These are phyloP conservation scores for Physocladia obscura DNA, from an alignment of 192 early-diverging fungal genomes.

Conservation along the genomic window DNA sequence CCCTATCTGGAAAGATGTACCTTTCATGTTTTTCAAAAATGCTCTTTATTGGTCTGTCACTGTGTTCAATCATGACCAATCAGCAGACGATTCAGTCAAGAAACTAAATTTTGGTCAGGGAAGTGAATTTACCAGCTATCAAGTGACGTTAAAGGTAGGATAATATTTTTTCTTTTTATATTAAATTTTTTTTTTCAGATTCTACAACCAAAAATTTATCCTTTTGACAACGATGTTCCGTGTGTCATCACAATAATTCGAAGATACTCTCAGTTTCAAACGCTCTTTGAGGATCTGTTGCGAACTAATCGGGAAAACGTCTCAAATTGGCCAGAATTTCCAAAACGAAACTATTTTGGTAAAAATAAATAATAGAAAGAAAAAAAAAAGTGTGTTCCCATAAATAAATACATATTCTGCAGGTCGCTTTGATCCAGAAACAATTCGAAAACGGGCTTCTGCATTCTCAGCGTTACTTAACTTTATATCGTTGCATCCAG, in stretches of 20 bases:
- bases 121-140: neutral
- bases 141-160: neutral
- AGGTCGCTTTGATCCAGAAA: constrained; percentile 11
- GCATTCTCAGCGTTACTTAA: constrained; percentile 26
- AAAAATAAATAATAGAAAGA: too few species aligned
- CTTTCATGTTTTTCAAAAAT: constrained; percentile 17
- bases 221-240: neutral
- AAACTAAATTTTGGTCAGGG: neutral
- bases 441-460: neutral
- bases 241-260: neutral
- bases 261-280: constrained; percentile 2
- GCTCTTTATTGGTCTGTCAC: neutral
- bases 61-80: neutral
- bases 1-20: constrained; percentile 11
- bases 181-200: neutral
- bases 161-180: neutral
- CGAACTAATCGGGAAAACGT: neutral
- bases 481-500: constrained; percentile 28
- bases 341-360: neutral
- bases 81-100: neutral
- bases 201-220: neutral
- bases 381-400: too few species aligned
- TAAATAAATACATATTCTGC: neutral
- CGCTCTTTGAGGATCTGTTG: neutral
- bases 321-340: constrained; percentile 15